These are phyloP conservation scores for Conidiobolus incongruus DNA, from an alignment of 371 early-diverging fungal genomes.

Conservation along the genomic window DNA sequence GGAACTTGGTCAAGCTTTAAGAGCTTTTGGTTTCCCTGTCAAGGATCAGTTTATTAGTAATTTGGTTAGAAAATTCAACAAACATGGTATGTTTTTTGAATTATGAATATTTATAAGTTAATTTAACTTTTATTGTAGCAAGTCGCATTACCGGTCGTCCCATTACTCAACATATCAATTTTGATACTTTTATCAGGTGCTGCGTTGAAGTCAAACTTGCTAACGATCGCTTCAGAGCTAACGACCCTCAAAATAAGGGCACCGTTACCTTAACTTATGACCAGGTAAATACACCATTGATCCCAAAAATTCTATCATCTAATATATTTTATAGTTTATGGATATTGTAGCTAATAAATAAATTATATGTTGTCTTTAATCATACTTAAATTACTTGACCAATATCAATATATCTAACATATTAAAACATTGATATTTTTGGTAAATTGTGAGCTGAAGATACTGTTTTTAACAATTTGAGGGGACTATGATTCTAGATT, in stretches of 20 bases:
- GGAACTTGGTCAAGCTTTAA: conserved; percentile 49
- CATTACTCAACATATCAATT: neutral
- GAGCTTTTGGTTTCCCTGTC: conserved; percentile 48
- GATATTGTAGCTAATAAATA: no score
- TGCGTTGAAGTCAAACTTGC: neutral
- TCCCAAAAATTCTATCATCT: no score
- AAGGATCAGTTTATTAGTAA: conserved; percentile 22
- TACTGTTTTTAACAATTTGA: no score
- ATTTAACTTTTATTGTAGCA: neutral
- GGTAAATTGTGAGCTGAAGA: no score
- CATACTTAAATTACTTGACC: no score
- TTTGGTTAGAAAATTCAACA: conserved; percentile 31
- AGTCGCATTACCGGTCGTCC: neutral
- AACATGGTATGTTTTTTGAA: conserved; percentile 22
- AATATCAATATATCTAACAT: no score
- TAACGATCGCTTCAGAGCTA: neutral
- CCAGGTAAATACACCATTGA: neutral
- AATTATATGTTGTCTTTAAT: no score
- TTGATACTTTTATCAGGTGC: neutral
- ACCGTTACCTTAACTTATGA: neutral
- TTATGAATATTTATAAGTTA: neutral
- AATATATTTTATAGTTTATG: no score
- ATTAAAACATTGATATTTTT: no score
- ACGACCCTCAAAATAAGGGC: neutral
- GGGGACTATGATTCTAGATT: no score